Percentiles rank a stretch among this genome's conserved stretches.
phyloP scores from a whole-genome alignment of 1,139 yeast genomes.

The Debaryomyces robertsiae region DNA sequence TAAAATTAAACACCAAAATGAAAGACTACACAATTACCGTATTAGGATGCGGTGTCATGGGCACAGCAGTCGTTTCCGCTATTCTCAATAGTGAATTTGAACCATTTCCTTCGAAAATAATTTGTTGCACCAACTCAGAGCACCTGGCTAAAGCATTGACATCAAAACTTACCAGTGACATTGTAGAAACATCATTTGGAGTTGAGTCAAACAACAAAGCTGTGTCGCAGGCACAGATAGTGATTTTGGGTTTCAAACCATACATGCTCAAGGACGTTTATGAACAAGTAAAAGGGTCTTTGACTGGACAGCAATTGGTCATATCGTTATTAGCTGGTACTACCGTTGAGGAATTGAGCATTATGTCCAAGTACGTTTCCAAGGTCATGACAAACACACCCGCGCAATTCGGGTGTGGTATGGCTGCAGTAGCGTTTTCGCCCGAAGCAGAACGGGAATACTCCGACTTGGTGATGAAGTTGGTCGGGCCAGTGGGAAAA shows the following conservation, averaged over 20 bases:
- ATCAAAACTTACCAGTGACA: slow-evolving; percentile 44
- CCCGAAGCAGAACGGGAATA: slow-evolving; percentile 48
- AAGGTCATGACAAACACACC: slow-evolving; percentile 99
- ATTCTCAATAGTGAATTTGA: slow-evolving; percentile 51
- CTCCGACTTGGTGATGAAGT: slow-evolving; percentile 55
- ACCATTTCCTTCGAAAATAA: slow-evolving; percentile 70
- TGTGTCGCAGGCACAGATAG: slow-evolving; percentile 63
- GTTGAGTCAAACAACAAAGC: slow-evolving; percentile 55
- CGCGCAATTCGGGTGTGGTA: slow-evolving; percentile 87
- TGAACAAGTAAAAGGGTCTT: slow-evolving; percentile 41
- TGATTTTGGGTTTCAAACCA: slow-evolving; percentile 87
- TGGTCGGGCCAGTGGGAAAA: slow-evolving; percentile 67
- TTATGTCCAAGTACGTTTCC: slow-evolving; percentile 62
- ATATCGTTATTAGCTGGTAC: slow-evolving; percentile 92
- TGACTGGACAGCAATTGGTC: slow-evolving; percentile 59
- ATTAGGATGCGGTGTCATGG: slow-evolving; percentile 95
- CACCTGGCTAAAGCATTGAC: slow-evolving; percentile 49
- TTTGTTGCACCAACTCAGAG: slow-evolving; percentile 72
- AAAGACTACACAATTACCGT: slow-evolving; percentile 69
- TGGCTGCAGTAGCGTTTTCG: slow-evolving; percentile 85
- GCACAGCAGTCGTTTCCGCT: slow-evolving; percentile 91
- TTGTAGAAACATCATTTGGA: slow-evolving; percentile 58
- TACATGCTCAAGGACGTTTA: slow-evolving; percentile 67
- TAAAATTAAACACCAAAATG: slow-evolving; percentile 23
- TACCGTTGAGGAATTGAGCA: slow-evolving; percentile 68